These are phyloP conservation scores for Chenopodium formosanum DNA, from an alignment of 148 eudicot genomes.

Conservation along the genomic window DNA sequence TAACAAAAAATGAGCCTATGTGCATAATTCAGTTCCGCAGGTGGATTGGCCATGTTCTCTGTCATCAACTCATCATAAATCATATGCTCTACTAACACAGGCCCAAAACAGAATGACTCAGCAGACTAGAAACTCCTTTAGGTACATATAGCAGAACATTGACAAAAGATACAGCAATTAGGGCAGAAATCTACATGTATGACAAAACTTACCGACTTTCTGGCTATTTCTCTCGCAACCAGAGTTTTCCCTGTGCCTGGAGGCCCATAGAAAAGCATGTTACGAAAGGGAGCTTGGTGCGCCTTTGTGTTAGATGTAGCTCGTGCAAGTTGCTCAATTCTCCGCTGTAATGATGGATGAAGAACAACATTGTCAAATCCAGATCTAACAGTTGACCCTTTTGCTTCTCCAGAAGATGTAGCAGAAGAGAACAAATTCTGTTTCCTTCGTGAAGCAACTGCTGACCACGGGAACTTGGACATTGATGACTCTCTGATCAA, in stretches of 20 bases:
- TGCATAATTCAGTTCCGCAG: not conserved
- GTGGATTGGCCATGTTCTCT: too few species aligned
- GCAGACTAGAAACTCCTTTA: not conserved
- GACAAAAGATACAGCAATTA: not conserved
- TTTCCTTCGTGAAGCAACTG: conserved; percentile 45
- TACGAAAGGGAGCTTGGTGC: conserved; percentile 93
- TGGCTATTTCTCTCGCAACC: conserved; percentile 94
- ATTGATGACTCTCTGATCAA: conserved; percentile 94
- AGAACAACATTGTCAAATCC: conserved; percentile 76
- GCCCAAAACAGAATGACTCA: not conserved
- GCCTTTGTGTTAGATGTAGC: conserved; percentile 92
- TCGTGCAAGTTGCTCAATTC: conserved; percentile 87
- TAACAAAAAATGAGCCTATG: not conserved
- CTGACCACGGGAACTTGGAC: conserved; percentile 74
- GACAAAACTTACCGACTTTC: conserved; percentile 66
- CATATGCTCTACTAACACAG: not conserved
- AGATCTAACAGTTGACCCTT: conserved; percentile 39
- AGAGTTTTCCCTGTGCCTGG: conserved; percentile 99
- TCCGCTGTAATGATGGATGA: conserved; percentile 74
- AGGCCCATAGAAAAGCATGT: conserved; percentile 98
- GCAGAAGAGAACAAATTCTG: conserved; percentile 41
- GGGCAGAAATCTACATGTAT: not conserved
- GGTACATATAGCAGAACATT: not conserved
- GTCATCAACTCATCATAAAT: not conserved
- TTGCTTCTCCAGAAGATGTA: conserved; percentile 45